Base-by-base conservation (phyloP, 768 basidiomycete species). In the Trametes maxima region DNA sequence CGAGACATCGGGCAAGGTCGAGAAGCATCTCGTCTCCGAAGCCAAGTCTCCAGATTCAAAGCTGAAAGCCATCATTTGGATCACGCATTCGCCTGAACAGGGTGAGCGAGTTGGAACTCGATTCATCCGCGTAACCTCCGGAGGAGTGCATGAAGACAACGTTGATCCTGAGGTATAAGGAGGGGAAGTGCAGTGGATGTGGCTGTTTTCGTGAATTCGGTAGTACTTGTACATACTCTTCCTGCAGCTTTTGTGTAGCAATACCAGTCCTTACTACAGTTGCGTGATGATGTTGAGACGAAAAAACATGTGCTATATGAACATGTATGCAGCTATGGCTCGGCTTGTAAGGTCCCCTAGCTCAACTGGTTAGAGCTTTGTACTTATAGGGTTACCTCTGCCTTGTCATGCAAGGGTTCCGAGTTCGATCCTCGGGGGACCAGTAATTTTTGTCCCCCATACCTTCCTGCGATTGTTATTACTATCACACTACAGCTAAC, bases 81-180 rank as follows among this genome's bases (percentile, higher is more conserved):
- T 95, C 61, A 95, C 94, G 0, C 93, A 94, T 71, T 91, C 90
- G 0, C 85, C 86, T 2, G 89, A 92, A 63, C 93, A 94, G 72
- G 89, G 85, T 5, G 75, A 81, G 64, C 79, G 91, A 54, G 83
- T 90, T 40, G 93, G 91, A 14, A 91, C 84, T 1, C 77, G 89
- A 62, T 89, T 86, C 66, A 70, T 90, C 22, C 78, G 80, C 22
- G 62, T 77, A 33, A 64, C 72, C 1, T 40, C 69, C 0, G 65
- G 56, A 3, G 71, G 71, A 3, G 37, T 73, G 3, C 62, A 58
- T 12, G 74, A 76, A 53, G 73, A 72, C 42, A 48, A 28, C 14
- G 19, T 42, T 1, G 56, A 58, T 24, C 46, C 25, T 14, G 66
- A 46, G 22, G 69, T 70, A 54, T 68, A n/a, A 45, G 5, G 71